Conservation (phyloP, 805 yeast genomes). For the Komagataella pseudopastoris region DNA sequence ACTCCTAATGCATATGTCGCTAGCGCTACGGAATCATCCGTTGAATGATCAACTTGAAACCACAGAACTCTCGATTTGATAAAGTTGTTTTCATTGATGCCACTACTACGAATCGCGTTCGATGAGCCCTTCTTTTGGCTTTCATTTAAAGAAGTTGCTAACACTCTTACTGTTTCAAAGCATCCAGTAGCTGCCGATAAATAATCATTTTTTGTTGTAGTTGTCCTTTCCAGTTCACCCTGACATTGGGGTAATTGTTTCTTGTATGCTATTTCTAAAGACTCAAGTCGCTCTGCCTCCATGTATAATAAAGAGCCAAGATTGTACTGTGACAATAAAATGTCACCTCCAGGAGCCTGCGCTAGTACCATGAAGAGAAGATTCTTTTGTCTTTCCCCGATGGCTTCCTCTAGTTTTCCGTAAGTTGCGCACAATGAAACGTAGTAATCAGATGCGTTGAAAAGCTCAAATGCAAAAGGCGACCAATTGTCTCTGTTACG, state of each 20-base stretch:
- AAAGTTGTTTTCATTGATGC: neutral
- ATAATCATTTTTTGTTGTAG: slow-evolving; percentile 20
- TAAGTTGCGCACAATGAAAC: slow-evolving; percentile 52
- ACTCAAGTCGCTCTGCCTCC: slow-evolving; percentile 51
- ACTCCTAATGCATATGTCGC: slow-evolving; percentile 84
- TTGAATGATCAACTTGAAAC: slow-evolving; percentile 5
- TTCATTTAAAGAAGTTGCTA: neutral
- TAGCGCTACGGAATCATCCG: slow-evolving; percentile 61
- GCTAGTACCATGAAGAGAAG: slow-evolving; percentile 66
- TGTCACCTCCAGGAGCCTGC: slow-evolving; percentile 50
- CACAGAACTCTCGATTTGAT: neutral
- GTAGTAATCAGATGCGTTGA: slow-evolving; percentile 63
- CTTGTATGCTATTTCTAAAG: slow-evolving; percentile 21
- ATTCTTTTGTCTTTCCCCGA: slow-evolving; percentile 46
- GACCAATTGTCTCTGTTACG: slow-evolving; percentile 37
- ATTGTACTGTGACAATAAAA: slow-evolving; percentile 53
- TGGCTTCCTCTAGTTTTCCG: slow-evolving; percentile 53
- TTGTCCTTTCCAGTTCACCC: neutral
- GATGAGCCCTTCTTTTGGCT: neutral
- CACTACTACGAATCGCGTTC: neutral
- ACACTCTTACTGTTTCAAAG: slow-evolving; percentile 15
- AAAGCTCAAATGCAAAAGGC: slow-evolving; percentile 65
- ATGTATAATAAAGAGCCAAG: slow-evolving; percentile 56
- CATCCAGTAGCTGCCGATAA: slow-evolving; percentile 21
- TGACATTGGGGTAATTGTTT: slow-evolving; percentile 16